phyloP scores from a whole-genome alignment of 768 basidiomycete genomes.

The Boletus speciosus region DNA sequence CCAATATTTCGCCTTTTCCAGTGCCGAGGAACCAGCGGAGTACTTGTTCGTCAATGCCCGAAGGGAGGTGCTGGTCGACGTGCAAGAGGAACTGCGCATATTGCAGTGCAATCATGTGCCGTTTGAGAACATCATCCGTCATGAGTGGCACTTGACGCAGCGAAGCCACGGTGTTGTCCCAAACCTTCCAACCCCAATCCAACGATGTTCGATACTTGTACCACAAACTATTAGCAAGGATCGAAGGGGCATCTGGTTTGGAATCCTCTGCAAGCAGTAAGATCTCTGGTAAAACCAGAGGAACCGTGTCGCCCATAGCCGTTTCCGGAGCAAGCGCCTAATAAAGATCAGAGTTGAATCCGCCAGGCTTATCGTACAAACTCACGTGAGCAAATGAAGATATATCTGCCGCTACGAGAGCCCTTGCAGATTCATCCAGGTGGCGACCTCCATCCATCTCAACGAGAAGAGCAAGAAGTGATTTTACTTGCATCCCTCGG shows the following conservation, averaged over 20 bases:
- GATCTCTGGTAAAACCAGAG: constrained; percentile 55
- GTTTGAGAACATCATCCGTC: constrained; percentile 44
- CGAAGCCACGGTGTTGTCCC: constrained; percentile 78
- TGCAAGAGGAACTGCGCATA: constrained; percentile 71
- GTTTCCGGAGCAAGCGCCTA: constrained; percentile 43
- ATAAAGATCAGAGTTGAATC: background rate
- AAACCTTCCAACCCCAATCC: constrained; percentile 80
- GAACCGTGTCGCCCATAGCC: constrained; percentile 33
- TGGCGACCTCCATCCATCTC: constrained; percentile 62
- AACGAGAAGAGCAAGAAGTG: constrained; percentile 56
- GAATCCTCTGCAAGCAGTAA: constrained; percentile 59
- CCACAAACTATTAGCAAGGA: constrained; percentile 76
- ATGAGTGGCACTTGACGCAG: constrained; percentile 65
- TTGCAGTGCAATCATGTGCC: constrained; percentile 53
- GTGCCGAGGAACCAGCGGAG: constrained; percentile 69
- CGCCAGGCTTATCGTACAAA: background rate
- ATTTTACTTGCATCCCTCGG: constrained; percentile 62
- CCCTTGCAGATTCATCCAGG: constrained; percentile 51
- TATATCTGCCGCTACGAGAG: constrained; percentile 59
- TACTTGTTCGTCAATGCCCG: constrained; percentile 67
- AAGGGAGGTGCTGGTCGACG: constrained; percentile 73
- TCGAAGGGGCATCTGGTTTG: constrained; percentile 58
- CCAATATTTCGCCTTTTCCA: constrained; percentile 60
- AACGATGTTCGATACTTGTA: constrained; percentile 71
- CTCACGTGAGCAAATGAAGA: constrained; percentile 56